A percentile compares a stretch with the other conserved stretches of the same genome.
phyloP scores from a whole-genome alignment of 1,284 basidiomycete species.

The Sanghuangporus sanghuang region DNA sequence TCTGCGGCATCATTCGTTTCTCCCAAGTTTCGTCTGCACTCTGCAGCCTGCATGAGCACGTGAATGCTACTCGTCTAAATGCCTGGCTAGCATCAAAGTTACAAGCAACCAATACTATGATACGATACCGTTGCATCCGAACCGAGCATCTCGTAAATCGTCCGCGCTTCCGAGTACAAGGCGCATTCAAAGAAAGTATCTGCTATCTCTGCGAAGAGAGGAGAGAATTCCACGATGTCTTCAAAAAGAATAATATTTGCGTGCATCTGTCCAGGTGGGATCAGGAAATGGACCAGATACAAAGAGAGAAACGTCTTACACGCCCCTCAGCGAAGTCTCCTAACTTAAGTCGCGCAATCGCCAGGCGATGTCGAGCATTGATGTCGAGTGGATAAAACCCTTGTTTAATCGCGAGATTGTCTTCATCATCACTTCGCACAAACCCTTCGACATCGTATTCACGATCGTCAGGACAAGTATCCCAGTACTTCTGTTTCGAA shows the following conservation, averaged over 20 bases:
- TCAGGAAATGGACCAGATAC: not conserved
- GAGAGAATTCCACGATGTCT: constrained; percentile 71
- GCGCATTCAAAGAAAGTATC: constrained; percentile 77
- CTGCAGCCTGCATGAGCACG: constrained; percentile 63
- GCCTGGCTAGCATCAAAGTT: not conserved
- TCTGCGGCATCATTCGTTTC: constrained; percentile 74
- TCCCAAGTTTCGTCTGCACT: constrained; percentile 70
- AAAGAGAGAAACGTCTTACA: constrained; percentile 34
- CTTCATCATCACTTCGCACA: constrained; percentile 13
- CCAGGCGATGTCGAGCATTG: constrained; percentile 82
- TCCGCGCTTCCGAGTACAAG: constrained; percentile 70
- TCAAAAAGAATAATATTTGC: constrained; percentile 65
- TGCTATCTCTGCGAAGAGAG: constrained; percentile 78
- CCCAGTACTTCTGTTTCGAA: constrained; percentile 73
- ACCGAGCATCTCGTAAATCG: constrained; percentile 73
- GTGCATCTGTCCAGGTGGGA: constrained; percentile 51
- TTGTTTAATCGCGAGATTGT: constrained; percentile 26
- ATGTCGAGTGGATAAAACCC: constrained; percentile 69
- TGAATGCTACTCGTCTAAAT: constrained; percentile 62
- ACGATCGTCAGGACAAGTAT: constrained; percentile 78
- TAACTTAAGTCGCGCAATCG: constrained; percentile 78
- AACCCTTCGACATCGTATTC: constrained; percentile 65
- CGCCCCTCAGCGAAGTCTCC: constrained; percentile 80
- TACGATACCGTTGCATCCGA: constrained; percentile 57
- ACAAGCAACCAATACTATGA: not conserved